Conservation (phyloP, 805 yeast species). For the Suhomyces kilbournensis region DNA sequence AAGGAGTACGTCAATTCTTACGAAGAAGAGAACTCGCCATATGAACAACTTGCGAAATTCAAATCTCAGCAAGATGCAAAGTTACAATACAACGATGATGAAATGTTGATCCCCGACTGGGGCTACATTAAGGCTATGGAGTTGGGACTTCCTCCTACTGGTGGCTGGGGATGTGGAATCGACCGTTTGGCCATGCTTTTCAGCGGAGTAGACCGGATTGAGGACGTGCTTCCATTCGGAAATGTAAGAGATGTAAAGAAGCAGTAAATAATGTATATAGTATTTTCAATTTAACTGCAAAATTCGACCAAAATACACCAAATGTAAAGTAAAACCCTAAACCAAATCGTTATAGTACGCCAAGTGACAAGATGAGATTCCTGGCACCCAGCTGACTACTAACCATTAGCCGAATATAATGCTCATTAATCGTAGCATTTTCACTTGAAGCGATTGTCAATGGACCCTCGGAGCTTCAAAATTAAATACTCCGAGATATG, state of each 20-base stretch:
- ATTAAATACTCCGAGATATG: background rate
- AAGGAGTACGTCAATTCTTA: conserved; percentile 88
- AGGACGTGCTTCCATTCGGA: conserved; percentile 74
- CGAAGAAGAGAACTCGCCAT: conserved; percentile 93
- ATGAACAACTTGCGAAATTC: conserved; percentile 64
- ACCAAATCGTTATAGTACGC: background rate
- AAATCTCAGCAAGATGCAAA: conserved; percentile 51
- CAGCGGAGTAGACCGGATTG: conserved; percentile 63
- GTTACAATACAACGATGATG: conserved; percentile 51
- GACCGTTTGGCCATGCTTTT: conserved; percentile 85
- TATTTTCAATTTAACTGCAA: background rate
- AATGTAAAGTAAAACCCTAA: too few species aligned
- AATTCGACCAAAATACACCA: background rate
- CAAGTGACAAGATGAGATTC: background rate
- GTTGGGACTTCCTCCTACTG: conserved; percentile 96
- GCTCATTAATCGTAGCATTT: background rate
- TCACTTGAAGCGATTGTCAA: background rate
- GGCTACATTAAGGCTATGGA: conserved; percentile 75
- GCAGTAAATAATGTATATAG: conserved; percentile 38
- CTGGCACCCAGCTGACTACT: background rate
- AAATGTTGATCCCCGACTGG: conserved; percentile 67
- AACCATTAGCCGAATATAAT: background rate
- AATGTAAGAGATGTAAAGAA: conserved; percentile 63
- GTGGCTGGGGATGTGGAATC: conserved; percentile 96
- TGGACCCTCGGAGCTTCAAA: background rate